Percentiles rank a stretch among this genome's conserved stretches.
Evolutionary conservation across 306 rosid species (phyloP).

Genomic region (Sechiopsis laciniata): DNA sequence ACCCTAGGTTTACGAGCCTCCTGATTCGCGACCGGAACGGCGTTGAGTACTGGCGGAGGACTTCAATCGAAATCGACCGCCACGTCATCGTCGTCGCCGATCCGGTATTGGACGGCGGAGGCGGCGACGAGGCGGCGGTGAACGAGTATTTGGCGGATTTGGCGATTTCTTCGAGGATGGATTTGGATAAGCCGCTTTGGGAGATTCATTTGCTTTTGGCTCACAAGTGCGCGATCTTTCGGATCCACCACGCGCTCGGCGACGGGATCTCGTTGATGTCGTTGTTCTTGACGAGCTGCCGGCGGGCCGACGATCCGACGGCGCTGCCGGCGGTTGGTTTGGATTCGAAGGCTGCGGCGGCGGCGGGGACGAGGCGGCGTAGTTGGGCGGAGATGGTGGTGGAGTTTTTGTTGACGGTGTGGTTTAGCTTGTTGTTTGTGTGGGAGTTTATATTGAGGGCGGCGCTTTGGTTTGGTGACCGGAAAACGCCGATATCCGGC

Average conservation of each 20-base stretch:
- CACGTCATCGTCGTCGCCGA: conserved; percentile 38
- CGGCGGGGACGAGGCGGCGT: neutral
- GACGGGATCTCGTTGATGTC: conserved; percentile 86
- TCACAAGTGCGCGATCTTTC: conserved; percentile 50
- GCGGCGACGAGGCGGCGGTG: conserved; percentile 33
- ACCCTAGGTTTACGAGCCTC: conserved; percentile 70
- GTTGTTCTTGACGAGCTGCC: conserved; percentile 51
- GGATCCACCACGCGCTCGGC: conserved; percentile 73
- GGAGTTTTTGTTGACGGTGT: conserved; percentile 26
- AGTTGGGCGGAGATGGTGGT: neutral
- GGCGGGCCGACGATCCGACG: conserved; percentile 33
- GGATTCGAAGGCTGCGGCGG: neutral
- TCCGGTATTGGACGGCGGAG: conserved; percentile 3
- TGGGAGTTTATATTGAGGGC: conserved; percentile 37
- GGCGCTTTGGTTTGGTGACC: conserved; percentile 54
- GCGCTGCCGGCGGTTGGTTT: conserved; percentile 33
- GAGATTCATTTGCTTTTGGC: conserved; percentile 59
- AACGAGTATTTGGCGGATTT: conserved; percentile 54
- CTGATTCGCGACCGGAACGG: conserved; percentile 53
- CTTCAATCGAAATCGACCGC: conserved; percentile 40
- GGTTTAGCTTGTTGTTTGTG: conserved; percentile 43
- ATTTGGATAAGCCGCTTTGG: conserved; percentile 70
- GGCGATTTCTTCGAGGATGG: conserved; percentile 39
- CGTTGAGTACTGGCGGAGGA: conserved; percentile 62
- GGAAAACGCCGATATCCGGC: conserved; percentile 46